Evolutionary conservation across 164 flowering plant species (phyloP), one percentile per base, ranked within the genome.

Genomic region (Euptelea pleiosperma): DNA sequence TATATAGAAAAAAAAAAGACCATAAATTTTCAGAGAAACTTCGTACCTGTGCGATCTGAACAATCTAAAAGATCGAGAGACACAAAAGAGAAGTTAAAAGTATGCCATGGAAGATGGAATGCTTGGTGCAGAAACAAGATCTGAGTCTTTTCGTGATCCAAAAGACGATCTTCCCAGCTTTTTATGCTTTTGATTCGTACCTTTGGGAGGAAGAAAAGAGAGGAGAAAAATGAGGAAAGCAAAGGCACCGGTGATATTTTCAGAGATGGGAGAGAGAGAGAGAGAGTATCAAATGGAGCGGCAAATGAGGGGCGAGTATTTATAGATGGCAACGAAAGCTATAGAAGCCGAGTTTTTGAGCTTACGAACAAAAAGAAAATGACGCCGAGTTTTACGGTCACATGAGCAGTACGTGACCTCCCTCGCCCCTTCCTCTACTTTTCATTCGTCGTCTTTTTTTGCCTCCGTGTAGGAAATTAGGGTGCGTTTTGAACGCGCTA

Each of bases 81-180:
- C 3, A 36, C 24, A 10, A 25, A 50, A 1, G 57, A 40, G 10
- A 11, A 58, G 51, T 39, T 57, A 42, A 12, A 57, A 12, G 8
- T 28, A 16, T 14, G 16, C n/a, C 7, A 28, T 49, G 28, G 40
- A 40, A 40, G 29, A 16, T 49, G 12, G 21, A 15, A 26, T 36
- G 22, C 47, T 36, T 39, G 46, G 16, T 37, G 34, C 10, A 11
- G 19, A 37, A 14, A 47, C 43, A 12, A 49, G 62, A 58, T 58
- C 44, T n/a, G 43, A 58, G 44, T 6, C 35, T 39, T 48, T 48
- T 31, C 14, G 36, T 30, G 56, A 60, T 40, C 45, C 12, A 29
- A 50, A 60, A 60, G 29, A 8, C 26, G 11, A 36, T 9, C 44
- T 28, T 40, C 15, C 4, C 35, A 49, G 7, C 30, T 46, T 24